These are phyloP conservation scores for Cryoendolithus antarcticus DNA, from an alignment of 2,329 filamentous ascomycete species.

Conservation along the genomic window DNA sequence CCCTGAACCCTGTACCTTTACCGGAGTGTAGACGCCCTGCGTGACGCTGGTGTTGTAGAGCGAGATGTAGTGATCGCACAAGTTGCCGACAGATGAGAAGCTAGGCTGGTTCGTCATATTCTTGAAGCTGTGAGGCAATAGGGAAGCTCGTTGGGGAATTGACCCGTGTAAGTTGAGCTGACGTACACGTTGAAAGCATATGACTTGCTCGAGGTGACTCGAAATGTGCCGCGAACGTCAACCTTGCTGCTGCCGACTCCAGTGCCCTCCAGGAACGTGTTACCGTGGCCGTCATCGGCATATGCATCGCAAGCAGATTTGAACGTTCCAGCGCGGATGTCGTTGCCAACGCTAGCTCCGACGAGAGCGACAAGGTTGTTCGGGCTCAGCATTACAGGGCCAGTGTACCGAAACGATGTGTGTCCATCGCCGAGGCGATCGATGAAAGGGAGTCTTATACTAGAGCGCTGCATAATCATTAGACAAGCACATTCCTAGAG, in stretches of 20 bases:
- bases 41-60: neutral
- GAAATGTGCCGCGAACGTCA: too few species aligned
- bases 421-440: neutral
- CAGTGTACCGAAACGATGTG: neutral
- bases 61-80: neutral
- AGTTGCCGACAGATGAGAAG: neutral
- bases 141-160: neutral
- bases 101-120: neutral
- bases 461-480: neutral
- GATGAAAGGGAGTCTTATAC: neutral
- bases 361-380: neutral
- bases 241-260: too few species aligned
- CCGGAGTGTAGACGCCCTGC: neutral
- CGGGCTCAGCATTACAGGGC: neutral
- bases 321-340: neutral
- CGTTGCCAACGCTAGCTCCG: neutral
- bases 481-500: neutral
- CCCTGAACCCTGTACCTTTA: neutral
- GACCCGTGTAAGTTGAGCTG: neutral
- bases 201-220: too few species aligned
- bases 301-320: neutral
- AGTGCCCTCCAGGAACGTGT: too few species aligned
- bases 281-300: neutral
- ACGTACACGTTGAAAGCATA: too few species aligned
- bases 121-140: neutral